phyloP scores from a whole-genome alignment of 805 yeast species.

The Ogataea pini region DNA sequence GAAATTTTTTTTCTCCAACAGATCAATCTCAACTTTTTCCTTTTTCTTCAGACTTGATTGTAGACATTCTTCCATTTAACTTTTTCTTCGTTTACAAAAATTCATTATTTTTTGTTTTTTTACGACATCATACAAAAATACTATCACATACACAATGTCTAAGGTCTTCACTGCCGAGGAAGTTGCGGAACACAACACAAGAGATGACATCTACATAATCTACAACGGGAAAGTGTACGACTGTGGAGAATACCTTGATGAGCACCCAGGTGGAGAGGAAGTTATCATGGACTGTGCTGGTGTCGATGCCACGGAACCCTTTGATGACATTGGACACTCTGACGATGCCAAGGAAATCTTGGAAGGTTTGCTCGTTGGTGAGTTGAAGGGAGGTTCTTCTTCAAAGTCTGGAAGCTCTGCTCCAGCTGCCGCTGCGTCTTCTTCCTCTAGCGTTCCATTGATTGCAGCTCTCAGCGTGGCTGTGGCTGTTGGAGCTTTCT shows the following conservation, averaged over 20 bases:
- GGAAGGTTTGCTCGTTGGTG: conserved; percentile 70
- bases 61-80: not conserved
- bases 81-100: conserved; percentile 2
- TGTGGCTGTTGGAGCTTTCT: conserved; percentile 46
- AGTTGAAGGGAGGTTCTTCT: conserved; percentile 64
- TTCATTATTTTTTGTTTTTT: not conserved
- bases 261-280: conserved; percentile 77
- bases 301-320: conserved; percentile 68
- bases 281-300: conserved; percentile 83
- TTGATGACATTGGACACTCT: conserved; percentile 93
- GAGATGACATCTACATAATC: conserved; percentile 82
- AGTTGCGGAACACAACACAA: conserved; percentile 69
- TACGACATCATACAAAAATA: not conserved
- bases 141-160: conserved; percentile 37
- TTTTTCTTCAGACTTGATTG: conserved; percentile 1
- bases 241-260: conserved; percentile 65
- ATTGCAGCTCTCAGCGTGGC: conserved; percentile 39
- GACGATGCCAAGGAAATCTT: conserved; percentile 89
- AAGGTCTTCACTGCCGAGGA: conserved; percentile 64
- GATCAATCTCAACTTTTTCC: conserved; percentile 4
- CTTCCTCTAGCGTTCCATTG: conserved; percentile 24
- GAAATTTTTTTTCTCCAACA: conserved; percentile 3
- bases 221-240: conserved; percentile 80
- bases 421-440: conserved; percentile 15
- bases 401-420: conserved; percentile 39